A percentile compares a stretch with the other conserved stretches of the same genome.
Evolutionary conservation across 2,329 filamentous ascomycete species (phyloP).

Genomic region (Scedosporium apiospermum): DNA sequence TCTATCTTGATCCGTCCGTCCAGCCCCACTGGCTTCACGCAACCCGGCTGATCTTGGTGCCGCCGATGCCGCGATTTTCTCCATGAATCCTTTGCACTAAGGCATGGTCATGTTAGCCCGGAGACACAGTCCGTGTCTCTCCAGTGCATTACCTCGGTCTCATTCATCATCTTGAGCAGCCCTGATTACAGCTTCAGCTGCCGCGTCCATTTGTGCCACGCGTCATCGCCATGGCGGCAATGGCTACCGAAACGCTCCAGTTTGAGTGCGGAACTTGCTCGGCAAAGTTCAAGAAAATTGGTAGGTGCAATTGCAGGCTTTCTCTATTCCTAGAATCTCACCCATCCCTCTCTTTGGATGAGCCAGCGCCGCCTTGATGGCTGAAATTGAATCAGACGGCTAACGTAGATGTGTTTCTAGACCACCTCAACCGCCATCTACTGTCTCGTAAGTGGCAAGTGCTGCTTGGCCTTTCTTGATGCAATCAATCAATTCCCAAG

Average conservation of each 20-base stretch:
- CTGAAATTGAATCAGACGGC: neutral
- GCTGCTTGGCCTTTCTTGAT: neutral
- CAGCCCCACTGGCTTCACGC: too few relatives aligned
- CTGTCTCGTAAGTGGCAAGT: neutral
- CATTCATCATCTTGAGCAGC: too few relatives aligned
- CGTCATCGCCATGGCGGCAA: neutral
- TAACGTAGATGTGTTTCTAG: neutral
- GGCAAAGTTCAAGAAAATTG: neutral
- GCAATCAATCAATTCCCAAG: neutral
- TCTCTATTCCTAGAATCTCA: neutral
- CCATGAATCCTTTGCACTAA: too few relatives aligned
- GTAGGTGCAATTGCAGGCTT: neutral
- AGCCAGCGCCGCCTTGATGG: too few relatives aligned
- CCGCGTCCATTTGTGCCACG: too few relatives aligned
- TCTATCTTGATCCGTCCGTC: too few relatives aligned
- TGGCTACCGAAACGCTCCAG: neutral
- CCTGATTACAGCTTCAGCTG: too few relatives aligned
- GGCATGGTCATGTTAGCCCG: too few relatives aligned
- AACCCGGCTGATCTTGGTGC: too few relatives aligned
- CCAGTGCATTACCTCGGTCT: too few relatives aligned
- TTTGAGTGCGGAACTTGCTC: neutral
- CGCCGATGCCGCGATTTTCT: too few relatives aligned
- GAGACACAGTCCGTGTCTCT: too few relatives aligned
- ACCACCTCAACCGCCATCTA: neutral
- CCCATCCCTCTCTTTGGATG: neutral